Evolutionary conservation across 495 filamentous ascomycete genomes (phyloP).

Genomic region (Penicillium taxi): DNA sequence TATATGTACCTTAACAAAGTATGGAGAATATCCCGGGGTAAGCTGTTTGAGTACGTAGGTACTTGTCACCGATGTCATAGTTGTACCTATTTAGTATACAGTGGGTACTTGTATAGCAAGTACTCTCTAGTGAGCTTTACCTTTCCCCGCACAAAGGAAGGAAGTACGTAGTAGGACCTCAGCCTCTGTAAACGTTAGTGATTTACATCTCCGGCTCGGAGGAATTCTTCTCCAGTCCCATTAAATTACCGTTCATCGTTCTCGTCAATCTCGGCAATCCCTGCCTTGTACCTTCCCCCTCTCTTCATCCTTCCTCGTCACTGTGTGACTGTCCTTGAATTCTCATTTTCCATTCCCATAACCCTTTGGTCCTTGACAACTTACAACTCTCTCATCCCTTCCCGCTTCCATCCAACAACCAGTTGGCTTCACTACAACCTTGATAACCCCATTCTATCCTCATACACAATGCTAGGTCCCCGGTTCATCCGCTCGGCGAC

Average conservation of each 20-base stretch:
- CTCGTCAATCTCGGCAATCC: not conserved
- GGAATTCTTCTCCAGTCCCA: not conserved
- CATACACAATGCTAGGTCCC: constrained; percentile 37
- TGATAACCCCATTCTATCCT: not conserved
- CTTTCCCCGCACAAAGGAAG: constrained; percentile 7
- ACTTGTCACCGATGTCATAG: too few relatives aligned
- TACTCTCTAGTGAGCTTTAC: too few relatives aligned
- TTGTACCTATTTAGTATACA: too few relatives aligned
- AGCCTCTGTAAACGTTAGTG: too few relatives aligned
- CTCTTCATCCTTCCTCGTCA: constrained; percentile 1
- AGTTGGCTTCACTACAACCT: not conserved
- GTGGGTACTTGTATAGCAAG: too few relatives aligned
- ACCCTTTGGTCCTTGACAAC: too few relatives aligned
- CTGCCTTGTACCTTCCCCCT: constrained; percentile 7
- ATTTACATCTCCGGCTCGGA: constrained; percentile 1
- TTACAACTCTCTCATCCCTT: too few relatives aligned
- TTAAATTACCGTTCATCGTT: not conserved
- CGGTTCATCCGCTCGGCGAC: constrained; percentile 42
- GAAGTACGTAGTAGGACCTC: too few relatives aligned
- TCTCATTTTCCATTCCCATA: constrained; percentile 1
- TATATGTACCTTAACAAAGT: too few relatives aligned
- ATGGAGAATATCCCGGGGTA: too few relatives aligned
- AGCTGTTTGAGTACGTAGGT: too few relatives aligned
- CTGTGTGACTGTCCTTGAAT: constrained; percentile 1
- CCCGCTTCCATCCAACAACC: not conserved